Evolutionary conservation across 2,329 filamentous ascomycete genomes (phyloP), one percentile per base, ranked within the genome.

Genomic region (Aureobasidium mangrovei): DNA sequence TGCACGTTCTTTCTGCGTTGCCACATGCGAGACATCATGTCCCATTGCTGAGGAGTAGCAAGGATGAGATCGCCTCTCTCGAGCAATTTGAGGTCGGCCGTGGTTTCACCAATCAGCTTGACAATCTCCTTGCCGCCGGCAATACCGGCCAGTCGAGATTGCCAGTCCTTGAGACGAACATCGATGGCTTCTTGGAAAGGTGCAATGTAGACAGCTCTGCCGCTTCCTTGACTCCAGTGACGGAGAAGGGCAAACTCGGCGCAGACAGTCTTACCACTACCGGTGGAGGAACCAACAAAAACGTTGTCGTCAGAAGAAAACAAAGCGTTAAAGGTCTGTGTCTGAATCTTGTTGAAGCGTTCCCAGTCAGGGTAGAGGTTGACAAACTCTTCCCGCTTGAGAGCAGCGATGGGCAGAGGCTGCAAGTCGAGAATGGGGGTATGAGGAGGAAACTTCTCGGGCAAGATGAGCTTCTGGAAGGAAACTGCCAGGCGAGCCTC

Each of bases 291-390:
- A 43, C 89, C 91, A 59, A 98, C 75, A 59, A 98, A 89, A 26
- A 96, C 90, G 64, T 94, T 97, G 63, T 97, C 89, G 66, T 97
- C 88, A 0, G 88, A 86, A 45, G 86, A 85, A 67, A 88, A 97
- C 0, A 98, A 74, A 1, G 91, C 90, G 66, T 95, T 95, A 76
- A 97, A 98, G 0, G 89, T 88, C 68, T 98, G 93, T 0, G 93
- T 96, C 70, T 98, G 94, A 9, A 98, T 87, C 68, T 93, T 93
- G 75, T 98, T 98, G 77, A 98, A 98, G 59, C 87, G 83, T 54
- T 83, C 79, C 83, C 89, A 94, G 31, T 85, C 77, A 3, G 88
- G 83, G 66, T 96, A 98, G 24, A 98, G 73, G 27, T 80, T 78
- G 57, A 86, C 79, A 64, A 87, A 95, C 58, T 95, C 90, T 58